phyloP scores from a whole-genome alignment of 768 basidiomycete genomes.

The Phlebiopsis flavidoalba region DNA sequence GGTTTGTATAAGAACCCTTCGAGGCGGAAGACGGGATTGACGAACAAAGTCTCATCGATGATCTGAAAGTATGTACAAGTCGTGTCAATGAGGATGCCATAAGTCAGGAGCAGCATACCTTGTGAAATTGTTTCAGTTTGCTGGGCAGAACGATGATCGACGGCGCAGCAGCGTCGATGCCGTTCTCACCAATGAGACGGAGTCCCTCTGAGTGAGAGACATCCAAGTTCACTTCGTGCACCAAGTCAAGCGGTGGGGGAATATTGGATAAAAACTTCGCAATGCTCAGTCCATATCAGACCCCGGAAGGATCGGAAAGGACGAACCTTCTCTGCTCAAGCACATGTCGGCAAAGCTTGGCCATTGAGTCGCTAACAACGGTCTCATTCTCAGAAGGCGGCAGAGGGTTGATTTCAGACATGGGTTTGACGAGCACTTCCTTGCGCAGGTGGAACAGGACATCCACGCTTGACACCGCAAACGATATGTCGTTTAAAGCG shows the following conservation, averaged over 20 bases:
- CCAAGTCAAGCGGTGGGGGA: slow-evolving; percentile 77
- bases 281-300: not conserved
- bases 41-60: slow-evolving; percentile 68
- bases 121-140: slow-evolving; percentile 83
- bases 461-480: slow-evolving; percentile 83
- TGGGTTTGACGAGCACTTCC: slow-evolving; percentile 71
- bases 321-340: slow-evolving; percentile 81
- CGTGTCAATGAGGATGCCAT: not conserved
- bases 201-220: slow-evolving; percentile 55
- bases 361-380: slow-evolving; percentile 63
- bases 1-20: slow-evolving; percentile 49
- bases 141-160: slow-evolving; percentile 88
- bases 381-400: slow-evolving; percentile 9
- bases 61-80: slow-evolving; percentile 37
- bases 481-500: slow-evolving; percentile 75
- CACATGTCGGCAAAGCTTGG: slow-evolving; percentile 71
- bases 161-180: slow-evolving; percentile 44
- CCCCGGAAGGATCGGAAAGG: not conserved
- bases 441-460: slow-evolving; percentile 84
- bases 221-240: slow-evolving; percentile 85
- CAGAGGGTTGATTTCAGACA: slow-evolving; percentile 54
- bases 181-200: slow-evolving; percentile 30
- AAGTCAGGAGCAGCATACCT: slow-evolving; percentile 42
- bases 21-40: slow-evolving; percentile 84
- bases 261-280: slow-evolving; percentile 88